Evolutionary conservation across 1,284 basidiomycete genomes (phyloP).

Genomic region (Porodaedalea pini): DNA sequence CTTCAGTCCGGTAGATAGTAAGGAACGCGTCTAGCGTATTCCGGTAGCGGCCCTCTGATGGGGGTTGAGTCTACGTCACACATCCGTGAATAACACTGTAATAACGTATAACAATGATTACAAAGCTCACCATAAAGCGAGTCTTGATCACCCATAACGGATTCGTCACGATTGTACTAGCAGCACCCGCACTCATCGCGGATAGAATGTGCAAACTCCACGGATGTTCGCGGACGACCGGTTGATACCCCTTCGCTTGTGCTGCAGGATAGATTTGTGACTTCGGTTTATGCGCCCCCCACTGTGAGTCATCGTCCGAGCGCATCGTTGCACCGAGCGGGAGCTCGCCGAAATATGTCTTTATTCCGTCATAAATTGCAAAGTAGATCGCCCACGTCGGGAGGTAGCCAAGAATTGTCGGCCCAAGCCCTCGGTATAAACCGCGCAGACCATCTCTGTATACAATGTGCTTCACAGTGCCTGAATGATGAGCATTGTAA

Average conservation of each 20-base stretch:
- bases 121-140: slow-evolving; percentile 83
- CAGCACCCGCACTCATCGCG: slow-evolving; percentile 89
- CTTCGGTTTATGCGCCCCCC: slow-evolving; percentile 26
- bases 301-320: slow-evolving; percentile 7
- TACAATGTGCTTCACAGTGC: slow-evolving; percentile 70
- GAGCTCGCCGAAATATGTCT: slow-evolving; percentile 70
- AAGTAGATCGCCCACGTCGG: slow-evolving; percentile 99
- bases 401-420: slow-evolving; percentile 92
- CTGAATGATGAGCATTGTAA: slow-evolving; percentile 36
- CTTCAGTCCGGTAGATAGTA: slow-evolving; percentile 86
- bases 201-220: slow-evolving; percentile 86
- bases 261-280: slow-evolving; percentile 69
- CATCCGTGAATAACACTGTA: slow-evolving; percentile 4
- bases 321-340: slow-evolving; percentile 38
- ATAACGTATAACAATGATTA: slow-evolving; percentile 18
- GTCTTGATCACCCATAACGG: slow-evolving; percentile 98
- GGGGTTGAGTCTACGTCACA: slow-evolving; percentile 62
- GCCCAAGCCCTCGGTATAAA: slow-evolving; percentile 89
- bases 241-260: slow-evolving; percentile 78
- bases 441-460: slow-evolving; percentile 78
- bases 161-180: slow-evolving; percentile 88
- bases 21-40: slow-evolving; percentile 85
- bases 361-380: slow-evolving; percentile 93
- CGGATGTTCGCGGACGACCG: slow-evolving; percentile 68
- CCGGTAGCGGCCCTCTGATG: slow-evolving; percentile 71